phyloP scores from a whole-genome alignment of 2,329 filamentous ascomycete species.

The Verticillium nonalfalfae region DNA sequence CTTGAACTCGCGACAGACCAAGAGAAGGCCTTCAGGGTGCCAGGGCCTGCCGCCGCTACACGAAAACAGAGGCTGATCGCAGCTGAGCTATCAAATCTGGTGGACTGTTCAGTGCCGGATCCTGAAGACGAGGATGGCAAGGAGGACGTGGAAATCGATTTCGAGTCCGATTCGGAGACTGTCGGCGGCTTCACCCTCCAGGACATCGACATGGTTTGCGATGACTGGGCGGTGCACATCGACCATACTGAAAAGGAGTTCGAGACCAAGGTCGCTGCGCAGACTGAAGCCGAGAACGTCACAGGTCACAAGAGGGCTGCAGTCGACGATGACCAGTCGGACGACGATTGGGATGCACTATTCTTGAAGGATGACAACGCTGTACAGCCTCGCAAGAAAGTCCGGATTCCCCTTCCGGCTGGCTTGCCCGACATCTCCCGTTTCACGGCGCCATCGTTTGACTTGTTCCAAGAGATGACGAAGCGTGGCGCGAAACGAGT shows the following conservation, averaged over 20 bases:
- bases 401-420: slow-evolving; percentile 56
- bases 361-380: slow-evolving; percentile 42
- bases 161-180: slow-evolving; percentile 53
- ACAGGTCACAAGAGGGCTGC: slow-evolving; percentile 12
- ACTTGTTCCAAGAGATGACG: slow-evolving; percentile 72
- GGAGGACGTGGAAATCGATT: slow-evolving; percentile 34
- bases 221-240: slow-evolving; percentile 72
- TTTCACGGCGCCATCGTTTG: slow-evolving; percentile 65
- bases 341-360: slow-evolving; percentile 59
- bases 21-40: slow-evolving; percentile 77
- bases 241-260: slow-evolving; percentile 36
- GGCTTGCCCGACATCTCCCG: slow-evolving; percentile 52
- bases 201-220: slow-evolving; percentile 79
- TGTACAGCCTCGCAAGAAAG: slow-evolving; percentile 51
- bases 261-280: slow-evolving; percentile 22
- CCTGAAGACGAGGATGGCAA: slow-evolving; percentile 35
- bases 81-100: slow-evolving; percentile 39
- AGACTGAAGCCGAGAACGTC: slow-evolving; percentile 13
- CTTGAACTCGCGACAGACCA: slow-evolving; percentile 83
- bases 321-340: slow-evolving; percentile 19
- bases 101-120: slow-evolving; percentile 36
- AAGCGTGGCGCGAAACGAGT: slow-evolving; percentile 71
- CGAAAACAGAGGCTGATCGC: slow-evolving; percentile 53
- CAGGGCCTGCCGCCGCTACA: slow-evolving; percentile 46
- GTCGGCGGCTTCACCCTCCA: slow-evolving; percentile 70